Conservation (phyloP, 2,329 filamentous ascomycete species). For the Hymenoscyphus occultus region DNA sequence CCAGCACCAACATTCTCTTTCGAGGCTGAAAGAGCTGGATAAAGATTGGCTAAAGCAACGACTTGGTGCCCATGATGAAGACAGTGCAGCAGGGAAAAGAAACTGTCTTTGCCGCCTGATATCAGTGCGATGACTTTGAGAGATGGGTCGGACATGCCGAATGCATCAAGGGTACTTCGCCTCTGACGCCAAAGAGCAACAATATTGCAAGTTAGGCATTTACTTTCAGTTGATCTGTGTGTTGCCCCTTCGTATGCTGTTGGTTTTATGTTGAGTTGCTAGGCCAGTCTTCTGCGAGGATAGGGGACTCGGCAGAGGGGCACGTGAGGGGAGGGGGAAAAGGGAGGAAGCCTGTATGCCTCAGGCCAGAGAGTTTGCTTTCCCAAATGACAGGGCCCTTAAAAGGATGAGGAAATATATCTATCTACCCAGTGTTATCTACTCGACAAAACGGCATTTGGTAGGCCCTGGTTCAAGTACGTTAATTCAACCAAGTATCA, state of each 20-base stretch:
- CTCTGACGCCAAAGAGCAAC: slow-evolving; percentile 5
- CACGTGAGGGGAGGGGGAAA: too few relatives aligned
- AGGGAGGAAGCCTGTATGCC: not conserved
- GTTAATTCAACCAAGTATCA: too few relatives aligned
- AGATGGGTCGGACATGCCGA: slow-evolving; percentile 27
- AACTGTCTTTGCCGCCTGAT: slow-evolving; percentile 95
- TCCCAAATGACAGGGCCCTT: not conserved
- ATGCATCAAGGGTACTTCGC: slow-evolving; percentile 1
- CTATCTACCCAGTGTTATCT: too few relatives aligned
- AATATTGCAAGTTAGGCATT: not conserved
- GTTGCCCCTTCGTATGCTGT: not conserved
- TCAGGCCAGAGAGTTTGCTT: not conserved
- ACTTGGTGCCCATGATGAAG: slow-evolving; percentile 79
- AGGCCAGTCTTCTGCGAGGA: not conserved
- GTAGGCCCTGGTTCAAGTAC: not conserved
- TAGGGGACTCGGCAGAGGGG: not conserved
- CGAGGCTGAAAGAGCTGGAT: slow-evolving; percentile 50
- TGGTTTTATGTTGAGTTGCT: not conserved
- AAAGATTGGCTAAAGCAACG: slow-evolving; percentile 84
- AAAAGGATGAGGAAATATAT: too few relatives aligned
- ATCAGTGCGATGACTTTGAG: slow-evolving; percentile 86
- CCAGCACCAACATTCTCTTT: slow-evolving; percentile 10
- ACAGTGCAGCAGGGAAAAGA: slow-evolving; percentile 91
- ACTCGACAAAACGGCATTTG: not conserved
- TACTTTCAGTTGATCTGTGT: not conserved